Base-by-base conservation (phyloP, 768 basidiomycete species). In the Tephrocybe sp. region DNA sequence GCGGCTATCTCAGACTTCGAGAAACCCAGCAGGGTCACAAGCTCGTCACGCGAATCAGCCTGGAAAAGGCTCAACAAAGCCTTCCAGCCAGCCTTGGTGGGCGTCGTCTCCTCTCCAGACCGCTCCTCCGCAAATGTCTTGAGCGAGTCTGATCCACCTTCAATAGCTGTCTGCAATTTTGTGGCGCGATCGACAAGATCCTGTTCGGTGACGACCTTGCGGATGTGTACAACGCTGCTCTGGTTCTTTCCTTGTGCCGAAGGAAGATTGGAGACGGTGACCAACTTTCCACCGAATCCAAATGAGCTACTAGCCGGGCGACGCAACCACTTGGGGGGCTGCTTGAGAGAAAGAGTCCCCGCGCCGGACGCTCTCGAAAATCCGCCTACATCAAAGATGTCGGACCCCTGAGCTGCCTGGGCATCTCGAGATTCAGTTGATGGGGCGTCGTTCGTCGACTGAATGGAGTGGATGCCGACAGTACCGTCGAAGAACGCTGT, bases 271-370 rank as follows among this genome's bases (percentile, higher is more conserved):
- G 80, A 82, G 2, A 93, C 83, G 1, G 84, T 82, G 11, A 90
- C 83, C 18, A 99, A 76, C 60, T 87, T 84, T 24, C 96, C 96
- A 3, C 94, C 92, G 57, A 94, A 98, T 0, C 95, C 96, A 58
- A 96, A 98, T 0, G 91, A 84, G 40, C 74, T 79, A 0, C 87
- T 85, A 0, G 79, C 75, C 1, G 96, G 92, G 16, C 95, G 80
- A 28, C 89, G 84, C 12, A 98, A 80, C 97, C 96, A 98, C 60
- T 92, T 95, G 1, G 96, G 96, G n/a, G 93, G 89, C 60, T 95
- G 92, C 63, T 89, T 89, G 54, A 98, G 82, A 0, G 93, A 91
- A 15, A 96, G 74, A 0, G 85, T 89, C 2, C 63, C 71, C 54
- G 72, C 76, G 58, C 72, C 76, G 13, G 66, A 73, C 40, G 73